These are phyloP conservation scores for Ambrosiella beaveri DNA, from an alignment of 2,329 filamentous ascomycete species.

Conservation along the genomic window DNA sequence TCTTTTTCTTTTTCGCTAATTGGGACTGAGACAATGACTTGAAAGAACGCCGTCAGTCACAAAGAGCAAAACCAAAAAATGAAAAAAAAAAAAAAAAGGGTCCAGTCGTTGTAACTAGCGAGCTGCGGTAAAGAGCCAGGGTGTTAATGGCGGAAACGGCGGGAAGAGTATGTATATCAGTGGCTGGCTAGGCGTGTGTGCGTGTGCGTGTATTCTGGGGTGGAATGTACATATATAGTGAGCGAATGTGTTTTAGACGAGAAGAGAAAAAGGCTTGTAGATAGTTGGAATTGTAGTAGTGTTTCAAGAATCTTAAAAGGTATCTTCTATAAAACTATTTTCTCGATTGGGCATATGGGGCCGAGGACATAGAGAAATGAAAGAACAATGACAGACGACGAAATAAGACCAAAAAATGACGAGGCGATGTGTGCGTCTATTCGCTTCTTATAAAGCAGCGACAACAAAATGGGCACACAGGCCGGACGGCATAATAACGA, in stretches of 20 bases:
- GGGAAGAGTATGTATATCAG: background rate
- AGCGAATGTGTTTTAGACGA: background rate
- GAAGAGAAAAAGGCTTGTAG: background rate
- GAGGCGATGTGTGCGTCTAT: background rate
- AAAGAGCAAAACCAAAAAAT: background rate
- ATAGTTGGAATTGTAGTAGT: background rate
- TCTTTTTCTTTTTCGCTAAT: too few relatives aligned
- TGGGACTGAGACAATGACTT: too few relatives aligned
- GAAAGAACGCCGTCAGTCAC: background rate
- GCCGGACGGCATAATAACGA: background rate
- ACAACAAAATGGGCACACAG: background rate
- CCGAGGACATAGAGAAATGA: background rate
- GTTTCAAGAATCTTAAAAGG: background rate
- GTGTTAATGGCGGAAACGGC: background rate
- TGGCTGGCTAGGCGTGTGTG: background rate
- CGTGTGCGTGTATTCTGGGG: background rate
- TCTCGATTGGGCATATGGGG: too few relatives aligned
- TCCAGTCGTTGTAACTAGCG: background rate
- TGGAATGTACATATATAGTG: background rate
- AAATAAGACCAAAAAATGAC: background rate
- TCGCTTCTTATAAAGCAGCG: background rate
- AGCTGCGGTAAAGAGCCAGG: background rate
- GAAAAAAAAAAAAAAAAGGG: conserved; percentile 4
- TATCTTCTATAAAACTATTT: too few relatives aligned
- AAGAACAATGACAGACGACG: conserved; percentile 1